Evolutionary conservation across 768 basidiomycete species (phyloP).

Genomic region (Asterophora parasitica): DNA sequence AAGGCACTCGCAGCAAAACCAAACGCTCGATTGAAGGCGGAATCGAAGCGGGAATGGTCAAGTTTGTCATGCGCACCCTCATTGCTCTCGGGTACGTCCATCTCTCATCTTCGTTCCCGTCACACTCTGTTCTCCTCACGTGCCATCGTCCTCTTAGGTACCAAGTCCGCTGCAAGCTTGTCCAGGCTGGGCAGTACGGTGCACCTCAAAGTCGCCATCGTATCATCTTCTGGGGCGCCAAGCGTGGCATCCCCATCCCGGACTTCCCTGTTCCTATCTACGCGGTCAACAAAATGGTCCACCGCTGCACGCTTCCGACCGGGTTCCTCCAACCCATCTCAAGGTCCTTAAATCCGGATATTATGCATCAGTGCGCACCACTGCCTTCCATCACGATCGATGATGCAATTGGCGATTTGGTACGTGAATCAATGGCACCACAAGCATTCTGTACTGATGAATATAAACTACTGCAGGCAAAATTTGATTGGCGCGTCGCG

Average conservation of each 20-base stretch:
- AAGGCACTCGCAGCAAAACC: conserved; percentile 26
- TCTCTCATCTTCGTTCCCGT: not conserved
- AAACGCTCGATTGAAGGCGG: conserved; percentile 28
- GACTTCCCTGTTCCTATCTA: conserved; percentile 64
- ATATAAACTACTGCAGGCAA: not conserved
- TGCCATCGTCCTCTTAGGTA: conserved; percentile 35
- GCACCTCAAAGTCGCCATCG: conserved; percentile 63
- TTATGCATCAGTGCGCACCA: conserved; percentile 54
- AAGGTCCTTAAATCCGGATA: conserved; percentile 34
- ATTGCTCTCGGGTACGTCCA: conserved; percentile 56
- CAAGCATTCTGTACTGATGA: conserved; percentile 4
- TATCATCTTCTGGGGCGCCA: conserved; percentile 67
- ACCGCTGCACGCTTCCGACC: conserved; percentile 38
- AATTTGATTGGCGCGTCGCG: no score
- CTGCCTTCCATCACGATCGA: conserved; percentile 51
- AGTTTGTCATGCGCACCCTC: conserved; percentile 58
- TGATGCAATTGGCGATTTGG: conserved; percentile 68
- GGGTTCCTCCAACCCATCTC: conserved; percentile 38
- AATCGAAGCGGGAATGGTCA: conserved; percentile 56
- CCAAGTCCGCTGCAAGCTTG: conserved; percentile 58
- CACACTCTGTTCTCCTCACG: not conserved
- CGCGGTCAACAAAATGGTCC: conserved; percentile 32
- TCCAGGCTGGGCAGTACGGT: conserved; percentile 72
- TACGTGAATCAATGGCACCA: conserved; percentile 26
- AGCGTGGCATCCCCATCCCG: conserved; percentile 51